Base-by-base conservation (phyloP, 1,139 yeast genomes). In the Saccharomyces uvarum region DNA sequence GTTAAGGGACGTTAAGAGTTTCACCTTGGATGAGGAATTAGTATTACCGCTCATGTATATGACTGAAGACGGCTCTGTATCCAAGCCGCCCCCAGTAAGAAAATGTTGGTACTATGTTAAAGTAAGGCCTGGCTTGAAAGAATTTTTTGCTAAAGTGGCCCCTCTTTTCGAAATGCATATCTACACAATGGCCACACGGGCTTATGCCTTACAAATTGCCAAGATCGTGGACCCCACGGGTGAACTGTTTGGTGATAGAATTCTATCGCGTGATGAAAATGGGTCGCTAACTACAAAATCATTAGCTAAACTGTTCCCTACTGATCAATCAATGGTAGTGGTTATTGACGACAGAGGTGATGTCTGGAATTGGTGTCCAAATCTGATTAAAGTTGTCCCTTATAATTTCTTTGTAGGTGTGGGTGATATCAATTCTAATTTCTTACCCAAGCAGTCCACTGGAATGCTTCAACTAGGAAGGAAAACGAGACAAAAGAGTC, bases 161-260 rank as follows among this genome's bases (percentile, higher is more conserved):
- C 72, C 83, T 50, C 72, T 80, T 53, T 93, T 87, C 68, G 99
- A 93, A 72, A 76, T 93, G 78, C 99, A 93, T 70, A 89, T 93
- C 48, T 93, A 93, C 70, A 93, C 99, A 7, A 93, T 93, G 99
- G 99, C 99, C n/a, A 95, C 99, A 2, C 76, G 96, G 59, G 85
- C 93, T 47, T 93, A 93, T 72, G 99, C 99, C 0, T 78, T 83
- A 52, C 88, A 93, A 19, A 88, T 95, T 59, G 96, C 98, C 31
- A 81, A 83, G 55, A 86, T 95, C 44, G 90, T 95, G 53, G 99
- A 93, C 65, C 99, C 99, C 0, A 83, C 81, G 21, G 96, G 95
- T 1, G 76, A 77, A 54, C 86, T 83, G 66, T 93, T 93, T 73
- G 97, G 95, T 6, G 97, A 91, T 67, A 76, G 99, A 55, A 91